Evolutionary conservation across 2,329 filamentous ascomycete species (phyloP).

Genomic region (Colletotrichum noveboracense): DNA sequence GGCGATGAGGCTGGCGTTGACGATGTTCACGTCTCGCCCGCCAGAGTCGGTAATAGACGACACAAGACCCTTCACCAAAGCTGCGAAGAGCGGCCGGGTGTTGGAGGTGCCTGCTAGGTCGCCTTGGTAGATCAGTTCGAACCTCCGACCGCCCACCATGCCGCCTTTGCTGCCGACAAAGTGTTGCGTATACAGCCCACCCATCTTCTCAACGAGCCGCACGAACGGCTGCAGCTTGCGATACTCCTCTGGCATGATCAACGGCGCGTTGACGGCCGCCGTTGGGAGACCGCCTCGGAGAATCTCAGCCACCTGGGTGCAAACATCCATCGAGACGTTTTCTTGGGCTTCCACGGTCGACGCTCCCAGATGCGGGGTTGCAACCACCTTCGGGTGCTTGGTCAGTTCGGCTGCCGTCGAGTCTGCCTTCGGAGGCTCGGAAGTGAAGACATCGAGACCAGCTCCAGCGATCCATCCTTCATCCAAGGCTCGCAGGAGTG

Average conservation of each 20-base stretch:
- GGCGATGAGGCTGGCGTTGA: slow-evolving; percentile 78
- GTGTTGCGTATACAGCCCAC: slow-evolving; percentile 79
- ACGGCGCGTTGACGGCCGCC: slow-evolving; percentile 79
- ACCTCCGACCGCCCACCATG: slow-evolving; percentile 66
- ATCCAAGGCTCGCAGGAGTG: slow-evolving; percentile 73
- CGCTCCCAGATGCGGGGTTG: slow-evolving; percentile 81
- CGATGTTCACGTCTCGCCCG: slow-evolving; percentile 77
- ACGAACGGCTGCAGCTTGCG: slow-evolving; percentile 80
- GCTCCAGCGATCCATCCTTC: slow-evolving; percentile 76
- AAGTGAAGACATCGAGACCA: slow-evolving; percentile 80
- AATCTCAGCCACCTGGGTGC: slow-evolving; percentile 78
- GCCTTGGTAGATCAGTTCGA: slow-evolving; percentile 80
- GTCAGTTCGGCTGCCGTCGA: slow-evolving; percentile 69
- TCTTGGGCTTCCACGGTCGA: slow-evolving; percentile 85
- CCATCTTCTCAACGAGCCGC: slow-evolving; percentile 78
- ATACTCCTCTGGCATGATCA: slow-evolving; percentile 83
- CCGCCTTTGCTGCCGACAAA: slow-evolving; percentile 53
- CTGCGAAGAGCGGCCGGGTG: slow-evolving; percentile 80
- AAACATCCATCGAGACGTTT: slow-evolving; percentile 83
- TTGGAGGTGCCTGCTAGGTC: slow-evolving; percentile 74
- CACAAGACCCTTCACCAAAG: slow-evolving; percentile 78
- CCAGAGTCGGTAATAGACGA: slow-evolving; percentile 71
- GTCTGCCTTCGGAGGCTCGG: slow-evolving; percentile 65
- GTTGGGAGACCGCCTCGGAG: slow-evolving; percentile 76
- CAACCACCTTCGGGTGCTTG: slow-evolving; percentile 73